Evolutionary conservation across 305 asterid species (phyloP), one percentile per base, ranked within the genome.

Genomic region (Euphrasia arctica): DNA sequence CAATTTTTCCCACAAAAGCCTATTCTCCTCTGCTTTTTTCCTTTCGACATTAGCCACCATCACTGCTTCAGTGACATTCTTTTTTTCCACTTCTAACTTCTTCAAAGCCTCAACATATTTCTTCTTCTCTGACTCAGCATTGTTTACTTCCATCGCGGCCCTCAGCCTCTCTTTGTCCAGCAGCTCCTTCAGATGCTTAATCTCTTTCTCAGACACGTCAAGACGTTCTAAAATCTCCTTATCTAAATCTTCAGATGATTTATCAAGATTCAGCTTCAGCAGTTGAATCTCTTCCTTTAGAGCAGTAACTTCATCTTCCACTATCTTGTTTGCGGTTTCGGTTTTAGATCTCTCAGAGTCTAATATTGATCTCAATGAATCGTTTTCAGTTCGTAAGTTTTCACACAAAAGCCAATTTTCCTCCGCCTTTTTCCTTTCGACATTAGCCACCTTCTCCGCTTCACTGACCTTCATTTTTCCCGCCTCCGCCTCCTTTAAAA

Each of bases 281-380:
- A 18, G 22, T 70, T 64, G 80, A 73, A 82, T 70, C 82, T 87
- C 91, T 52, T 79, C 81, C 72, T 82, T 83, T 51, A 92, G 68
- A 56, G 79, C 77, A 63, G 80, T 64, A 12, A 92, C 78, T 75
- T 92, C 94, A 67, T 80, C 78, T 78, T 90, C 91, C 62, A 66
- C 87, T 67, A 77, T 90, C 60, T 83, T 86, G 63, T 80, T 79
- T 67, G 77, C 83, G 48, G 79, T 79, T 74, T 74, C 93, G 62
- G 66, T 68, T 71, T 80, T 83, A 51, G 85, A 71, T 45, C 60
- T 81, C 74, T 74, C 79, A 64, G 45, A 59, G 27, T 75, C 78
- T 75, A 90, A 65, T 72, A 63, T 76, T 8, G 82, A 75, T 66
- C 81, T 80, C 34, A 52, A 10, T n/a, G 14, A 11, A n/a, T 45